Conservation (phyloP, 345 rosid genomes). For the Camelina hispida region DNA sequence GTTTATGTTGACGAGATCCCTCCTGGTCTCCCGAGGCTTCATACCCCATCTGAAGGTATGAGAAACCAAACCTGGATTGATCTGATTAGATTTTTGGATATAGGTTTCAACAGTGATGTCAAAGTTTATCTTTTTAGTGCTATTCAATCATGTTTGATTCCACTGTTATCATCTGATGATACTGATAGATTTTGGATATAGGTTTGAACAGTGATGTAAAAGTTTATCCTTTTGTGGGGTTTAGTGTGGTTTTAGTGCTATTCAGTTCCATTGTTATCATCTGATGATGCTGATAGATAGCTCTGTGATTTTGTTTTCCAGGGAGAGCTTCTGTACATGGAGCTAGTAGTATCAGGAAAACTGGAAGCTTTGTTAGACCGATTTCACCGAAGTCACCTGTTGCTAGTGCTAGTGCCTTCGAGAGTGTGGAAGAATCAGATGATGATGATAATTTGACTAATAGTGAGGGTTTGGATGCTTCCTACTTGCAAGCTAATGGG, state of each 20-base stretch:
- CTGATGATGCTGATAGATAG: constrained; percentile 19
- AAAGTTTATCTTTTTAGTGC: background rate
- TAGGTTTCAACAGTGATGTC: no score
- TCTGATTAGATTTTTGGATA: constrained; percentile 22
- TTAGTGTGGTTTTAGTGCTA: background rate
- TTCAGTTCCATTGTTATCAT: background rate
- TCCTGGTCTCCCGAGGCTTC: constrained; percentile 80
- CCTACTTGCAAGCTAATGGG: constrained; percentile 74
- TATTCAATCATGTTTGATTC: background rate
- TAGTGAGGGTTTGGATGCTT: constrained; percentile 58
- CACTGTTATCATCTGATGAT: background rate
- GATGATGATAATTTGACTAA: constrained; percentile 85
- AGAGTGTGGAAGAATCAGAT: constrained; percentile 90
- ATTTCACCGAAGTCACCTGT: constrained; percentile 95
- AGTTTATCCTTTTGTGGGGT: background rate
- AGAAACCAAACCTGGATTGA: background rate
- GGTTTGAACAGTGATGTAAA: constrained; percentile 15
- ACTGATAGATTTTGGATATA: background rate
- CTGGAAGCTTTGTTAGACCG: constrained; percentile 68
- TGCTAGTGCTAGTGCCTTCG: constrained; percentile 94
- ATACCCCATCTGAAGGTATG: constrained; percentile 83
- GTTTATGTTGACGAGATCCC: constrained; percentile 75
- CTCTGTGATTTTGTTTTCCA: constrained; percentile 36
- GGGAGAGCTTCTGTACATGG: constrained; percentile 66
- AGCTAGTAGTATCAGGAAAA: constrained; percentile 58